These are phyloP conservation scores for Cadophora luteo-olivacea DNA, from an alignment of 2,329 filamentous ascomycete species.

Conservation along the genomic window DNA sequence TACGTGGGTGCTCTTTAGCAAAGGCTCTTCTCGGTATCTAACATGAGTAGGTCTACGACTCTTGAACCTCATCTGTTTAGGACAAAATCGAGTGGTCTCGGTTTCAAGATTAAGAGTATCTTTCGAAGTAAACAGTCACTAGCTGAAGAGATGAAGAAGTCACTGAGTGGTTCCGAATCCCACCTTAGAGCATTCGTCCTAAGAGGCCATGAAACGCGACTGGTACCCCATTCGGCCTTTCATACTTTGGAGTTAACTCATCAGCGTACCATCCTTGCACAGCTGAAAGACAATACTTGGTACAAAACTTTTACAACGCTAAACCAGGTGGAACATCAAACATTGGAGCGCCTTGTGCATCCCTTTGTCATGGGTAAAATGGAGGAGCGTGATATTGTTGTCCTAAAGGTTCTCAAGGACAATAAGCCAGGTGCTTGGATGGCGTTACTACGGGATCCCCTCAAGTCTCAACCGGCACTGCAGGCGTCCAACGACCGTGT, in stretches of 20 bases:
- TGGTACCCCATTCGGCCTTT: slow-evolving; percentile 40
- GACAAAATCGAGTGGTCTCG: slow-evolving; percentile 31
- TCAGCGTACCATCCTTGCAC: slow-evolving; percentile 39
- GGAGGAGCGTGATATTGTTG: slow-evolving; percentile 35
- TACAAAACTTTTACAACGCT: slow-evolving; percentile 38
- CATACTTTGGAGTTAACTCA: slow-evolving; percentile 41
- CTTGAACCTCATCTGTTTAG: slow-evolving; percentile 36
- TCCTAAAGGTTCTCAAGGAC: slow-evolving; percentile 37
- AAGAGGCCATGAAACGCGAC: slow-evolving; percentile 20
- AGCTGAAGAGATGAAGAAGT: slow-evolving; percentile 38
- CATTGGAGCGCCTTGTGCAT: slow-evolving; percentile 26
- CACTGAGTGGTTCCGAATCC: slow-evolving; percentile 33
- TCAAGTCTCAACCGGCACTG: slow-evolving; percentile 6
- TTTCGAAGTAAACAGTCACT: slow-evolving; percentile 42
- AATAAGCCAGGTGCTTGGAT: slow-evolving; percentile 35
- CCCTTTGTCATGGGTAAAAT: slow-evolving; percentile 20
- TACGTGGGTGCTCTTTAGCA: slow-evolving; percentile 15
- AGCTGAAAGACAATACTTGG: slow-evolving; percentile 38
- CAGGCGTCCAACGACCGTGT: slow-evolving; percentile 21
- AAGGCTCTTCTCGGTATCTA: slow-evolving; percentile 15
- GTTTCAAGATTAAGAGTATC: slow-evolving; percentile 37
- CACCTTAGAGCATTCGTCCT: slow-evolving; percentile 38
- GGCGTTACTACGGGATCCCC: slow-evolving; percentile 26
- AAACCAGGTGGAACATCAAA: slow-evolving; percentile 26
- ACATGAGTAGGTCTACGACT: slow-evolving; percentile 26